phyloP scores from a whole-genome alignment of 768 basidiomycete genomes.

The Jaapia argillacea region DNA sequence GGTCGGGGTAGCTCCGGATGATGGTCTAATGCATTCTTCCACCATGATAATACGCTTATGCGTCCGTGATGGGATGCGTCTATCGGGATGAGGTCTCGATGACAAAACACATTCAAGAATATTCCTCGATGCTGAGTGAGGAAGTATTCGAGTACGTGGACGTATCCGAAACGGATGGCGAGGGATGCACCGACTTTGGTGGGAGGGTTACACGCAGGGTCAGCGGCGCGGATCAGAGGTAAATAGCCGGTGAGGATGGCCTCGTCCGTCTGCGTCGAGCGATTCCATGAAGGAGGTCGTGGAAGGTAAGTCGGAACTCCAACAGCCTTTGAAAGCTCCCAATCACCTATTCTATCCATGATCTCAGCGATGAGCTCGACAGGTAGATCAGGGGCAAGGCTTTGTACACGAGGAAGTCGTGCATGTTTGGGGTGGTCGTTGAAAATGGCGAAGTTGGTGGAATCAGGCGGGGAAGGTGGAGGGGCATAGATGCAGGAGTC shows the following conservation, averaged over 20 bases:
- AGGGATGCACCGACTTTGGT: conserved; percentile 60
- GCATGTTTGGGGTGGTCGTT: conserved; percentile 20
- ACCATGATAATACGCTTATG: conserved; percentile 68
- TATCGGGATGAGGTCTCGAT: conserved; percentile 61
- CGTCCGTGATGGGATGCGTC: conserved; percentile 74
- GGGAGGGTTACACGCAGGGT: conserved; percentile 46
- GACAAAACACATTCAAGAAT: conserved; percentile 51
- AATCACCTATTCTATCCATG: conserved; percentile 70
- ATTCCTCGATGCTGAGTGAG: conserved; percentile 52
- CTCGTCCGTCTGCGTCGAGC: conserved; percentile 58
- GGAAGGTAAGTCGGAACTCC: conserved; percentile 61
- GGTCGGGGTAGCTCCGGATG: conserved; percentile 53
- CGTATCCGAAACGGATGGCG: conserved; percentile 65
- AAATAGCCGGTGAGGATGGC: conserved; percentile 62
- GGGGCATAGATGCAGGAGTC: conserved; percentile 5
- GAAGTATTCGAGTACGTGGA: conserved; percentile 67
- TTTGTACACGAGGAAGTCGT: conserved; percentile 11
- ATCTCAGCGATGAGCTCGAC: conserved; percentile 71
- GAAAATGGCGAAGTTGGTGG: conserved; percentile 17
- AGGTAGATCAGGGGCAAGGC: conserved; percentile 45
- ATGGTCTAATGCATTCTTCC: conserved; percentile 55
- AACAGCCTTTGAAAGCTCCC: conserved; percentile 75
- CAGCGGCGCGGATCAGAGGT: conserved; percentile 47
- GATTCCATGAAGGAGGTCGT: conserved; percentile 60
- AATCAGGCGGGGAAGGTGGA: conserved; percentile 7